These are phyloP conservation scores for Pisolithus albus DNA, from an alignment of 768 basidiomycete species.

Conservation along the genomic window DNA sequence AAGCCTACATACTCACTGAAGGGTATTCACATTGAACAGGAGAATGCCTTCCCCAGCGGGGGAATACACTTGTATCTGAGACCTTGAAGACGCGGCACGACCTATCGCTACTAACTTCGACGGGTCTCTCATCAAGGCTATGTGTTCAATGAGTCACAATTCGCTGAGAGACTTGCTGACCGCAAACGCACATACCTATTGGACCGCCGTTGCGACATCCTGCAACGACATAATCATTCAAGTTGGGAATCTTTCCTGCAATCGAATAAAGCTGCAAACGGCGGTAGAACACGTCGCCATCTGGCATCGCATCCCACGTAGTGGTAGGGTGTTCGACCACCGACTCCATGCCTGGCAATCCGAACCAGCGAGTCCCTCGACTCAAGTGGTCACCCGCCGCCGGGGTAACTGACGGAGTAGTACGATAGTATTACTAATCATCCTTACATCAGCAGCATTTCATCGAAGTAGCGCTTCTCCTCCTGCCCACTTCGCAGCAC, in stretches of 20 bases:
- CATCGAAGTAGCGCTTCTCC: too few species aligned
- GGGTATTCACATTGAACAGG: slow-evolving; percentile 62
- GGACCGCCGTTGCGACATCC: slow-evolving; percentile 87
- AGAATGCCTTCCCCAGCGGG: slow-evolving; percentile 71
- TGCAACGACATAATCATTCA: slow-evolving; percentile 73
- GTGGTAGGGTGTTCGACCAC: slow-evolving; percentile 68
- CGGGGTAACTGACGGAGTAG: too few species aligned
- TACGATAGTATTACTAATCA: too few species aligned
- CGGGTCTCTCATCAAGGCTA: slow-evolving; percentile 84
- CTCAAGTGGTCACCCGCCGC: too few species aligned
- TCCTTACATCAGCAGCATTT: too few species aligned
- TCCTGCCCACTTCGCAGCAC: too few species aligned
- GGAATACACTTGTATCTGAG: slow-evolving; percentile 85
- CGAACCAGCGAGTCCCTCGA: too few species aligned
- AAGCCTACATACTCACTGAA: neutral
- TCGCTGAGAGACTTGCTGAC: neutral
- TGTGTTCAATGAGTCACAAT: neutral
- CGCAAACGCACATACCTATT: slow-evolving; percentile 49
- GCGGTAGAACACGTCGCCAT: slow-evolving; percentile 82
- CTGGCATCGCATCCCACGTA: slow-evolving; percentile 88
- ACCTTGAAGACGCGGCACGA: slow-evolving; percentile 52
- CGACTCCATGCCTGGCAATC: slow-evolving; percentile 2
- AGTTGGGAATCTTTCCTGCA: slow-evolving; percentile 67
- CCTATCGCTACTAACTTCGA: slow-evolving; percentile 72
- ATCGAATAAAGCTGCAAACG: slow-evolving; percentile 80